Percentiles rank a stretch among this genome's conserved stretches.
These are phyloP conservation scores for Zygosaccharomyces sapae DNA, from an alignment of 1,139 yeast genomes.

Conservation along the genomic window DNA sequence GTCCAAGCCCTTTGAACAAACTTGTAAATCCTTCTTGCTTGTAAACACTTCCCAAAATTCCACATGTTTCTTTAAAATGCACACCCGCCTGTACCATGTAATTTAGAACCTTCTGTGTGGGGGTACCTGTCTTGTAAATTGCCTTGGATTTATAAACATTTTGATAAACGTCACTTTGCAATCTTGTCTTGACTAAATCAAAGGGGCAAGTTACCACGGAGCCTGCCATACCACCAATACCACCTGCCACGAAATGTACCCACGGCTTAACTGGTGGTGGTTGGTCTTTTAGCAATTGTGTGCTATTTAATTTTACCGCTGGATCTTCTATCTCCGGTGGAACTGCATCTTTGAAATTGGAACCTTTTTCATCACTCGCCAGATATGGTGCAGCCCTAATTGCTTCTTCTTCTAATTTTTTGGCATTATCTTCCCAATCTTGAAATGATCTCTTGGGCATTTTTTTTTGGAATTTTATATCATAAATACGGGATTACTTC, in stretches of 20 bases:
- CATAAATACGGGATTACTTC: not conserved
- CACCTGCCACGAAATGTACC: constrained; percentile 99
- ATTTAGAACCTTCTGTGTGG: constrained; percentile 22
- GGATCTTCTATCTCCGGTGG: constrained; percentile 14
- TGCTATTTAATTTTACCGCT: constrained; percentile 11
- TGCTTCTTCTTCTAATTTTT: constrained; percentile 42
- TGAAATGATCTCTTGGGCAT: constrained; percentile 33
- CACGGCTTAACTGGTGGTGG: constrained; percentile 58
- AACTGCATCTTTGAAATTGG: constrained; percentile 33
- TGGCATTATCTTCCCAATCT: constrained; percentile 38
- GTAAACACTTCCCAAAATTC: constrained; percentile 66
- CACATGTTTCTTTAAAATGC: constrained; percentile 81
- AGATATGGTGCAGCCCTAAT: constrained; percentile 55
- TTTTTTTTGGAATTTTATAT: not conserved
- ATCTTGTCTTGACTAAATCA: constrained; percentile 92
- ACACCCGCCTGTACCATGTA: constrained; percentile 46
- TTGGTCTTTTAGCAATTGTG: constrained; percentile 8
- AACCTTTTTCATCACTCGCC: constrained; percentile 62
- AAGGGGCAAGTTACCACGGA: constrained; percentile 91
- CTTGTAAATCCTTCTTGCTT: constrained; percentile 77
- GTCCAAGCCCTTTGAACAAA: constrained; percentile 90
- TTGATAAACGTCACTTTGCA: constrained; percentile 73
- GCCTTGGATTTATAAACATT: constrained; percentile 30
- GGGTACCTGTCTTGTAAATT: constrained; percentile 4
- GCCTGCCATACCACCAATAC: constrained; percentile 97